Percentiles rank a stretch among this genome's conserved stretches.
Conservation (phyloP, 2,329 filamentous ascomycete genomes). For the Monosporascus sp. region DNA sequence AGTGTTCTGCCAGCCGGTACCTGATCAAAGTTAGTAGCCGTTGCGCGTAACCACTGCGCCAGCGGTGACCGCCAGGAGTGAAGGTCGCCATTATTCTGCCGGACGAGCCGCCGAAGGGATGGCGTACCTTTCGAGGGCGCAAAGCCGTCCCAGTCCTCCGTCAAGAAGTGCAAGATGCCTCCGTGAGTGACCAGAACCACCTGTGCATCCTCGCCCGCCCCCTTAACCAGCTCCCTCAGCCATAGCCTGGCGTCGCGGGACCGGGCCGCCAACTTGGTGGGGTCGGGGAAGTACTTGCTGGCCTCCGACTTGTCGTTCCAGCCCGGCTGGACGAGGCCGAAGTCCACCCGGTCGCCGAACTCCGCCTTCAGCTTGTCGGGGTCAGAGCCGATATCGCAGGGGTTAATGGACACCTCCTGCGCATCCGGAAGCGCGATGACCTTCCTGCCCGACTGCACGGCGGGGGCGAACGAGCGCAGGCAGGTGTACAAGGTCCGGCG, state of each 20-base stretch:
- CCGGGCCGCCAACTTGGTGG: constrained; percentile 52
- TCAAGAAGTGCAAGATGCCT: constrained; percentile 78
- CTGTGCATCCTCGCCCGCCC: constrained; percentile 47
- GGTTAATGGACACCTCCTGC: constrained; percentile 71
- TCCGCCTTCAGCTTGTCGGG: constrained; percentile 50
- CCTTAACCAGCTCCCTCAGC: constrained; percentile 44
- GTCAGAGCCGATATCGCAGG: constrained; percentile 70
- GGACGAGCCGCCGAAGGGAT: not conserved
- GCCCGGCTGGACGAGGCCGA: constrained; percentile 52
- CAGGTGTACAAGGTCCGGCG: constrained; percentile 78
- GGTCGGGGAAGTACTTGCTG: constrained; percentile 41
- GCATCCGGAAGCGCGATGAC: constrained; percentile 67
- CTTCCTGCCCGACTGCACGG: constrained; percentile 37
- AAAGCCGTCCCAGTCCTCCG: constrained; percentile 70
- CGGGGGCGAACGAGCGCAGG: constrained; percentile 60
- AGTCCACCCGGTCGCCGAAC: constrained; percentile 59
- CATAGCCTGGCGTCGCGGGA: constrained; percentile 56
- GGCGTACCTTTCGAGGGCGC: constrained; percentile 34
- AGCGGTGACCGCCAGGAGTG: not conserved
- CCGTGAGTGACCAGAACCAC: constrained; percentile 78
- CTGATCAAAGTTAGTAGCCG: constrained; percentile 30
- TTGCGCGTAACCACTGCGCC: not conserved
- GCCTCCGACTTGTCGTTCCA: constrained; percentile 65
- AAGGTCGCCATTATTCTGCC: not conserved
- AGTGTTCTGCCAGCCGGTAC: constrained; percentile 70